Conservation (phyloP, 1,284 basidiomycete species). For the Boletus mariae region DNA sequence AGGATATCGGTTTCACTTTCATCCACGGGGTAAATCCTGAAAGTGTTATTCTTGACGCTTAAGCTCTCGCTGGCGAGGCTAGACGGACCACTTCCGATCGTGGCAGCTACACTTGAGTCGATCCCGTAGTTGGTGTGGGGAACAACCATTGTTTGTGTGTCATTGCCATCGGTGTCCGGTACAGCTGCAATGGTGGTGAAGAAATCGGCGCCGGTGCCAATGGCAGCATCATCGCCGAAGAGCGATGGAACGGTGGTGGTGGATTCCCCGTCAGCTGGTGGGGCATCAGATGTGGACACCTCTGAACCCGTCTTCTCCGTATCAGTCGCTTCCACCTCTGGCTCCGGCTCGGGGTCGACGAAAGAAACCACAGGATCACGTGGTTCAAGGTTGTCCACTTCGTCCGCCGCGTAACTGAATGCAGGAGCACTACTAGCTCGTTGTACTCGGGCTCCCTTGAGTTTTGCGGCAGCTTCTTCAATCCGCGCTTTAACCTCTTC, state of each 20-base stretch:
- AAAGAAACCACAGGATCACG: slow-evolving; percentile 77
- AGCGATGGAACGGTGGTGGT: slow-evolving; percentile 81
- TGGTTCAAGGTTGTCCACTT: slow-evolving; percentile 39
- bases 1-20: slow-evolving; percentile 87
- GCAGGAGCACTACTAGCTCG: slow-evolving; percentile 23
- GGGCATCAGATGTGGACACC: slow-evolving; percentile 64
- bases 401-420: slow-evolving; percentile 38
- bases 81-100: slow-evolving; percentile 82
- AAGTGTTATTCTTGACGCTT: slow-evolving; percentile 69
- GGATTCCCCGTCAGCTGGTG: slow-evolving; percentile 70
- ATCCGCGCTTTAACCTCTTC: slow-evolving; percentile 80
- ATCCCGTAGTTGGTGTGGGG: slow-evolving; percentile 77
- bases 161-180: slow-evolving; percentile 44
- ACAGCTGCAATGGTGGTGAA: slow-evolving; percentile 77
- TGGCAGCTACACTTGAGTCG: slow-evolving; percentile 89
- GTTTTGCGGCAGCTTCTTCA: slow-evolving; percentile 74
- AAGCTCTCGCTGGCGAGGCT: slow-evolving; percentile 58
- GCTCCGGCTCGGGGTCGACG: slow-evolving; percentile 57
- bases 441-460: slow-evolving; percentile 45
- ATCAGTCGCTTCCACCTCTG: slow-evolving; percentile 38
- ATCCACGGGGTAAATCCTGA: slow-evolving; percentile 88
- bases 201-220: slow-evolving; percentile 78
- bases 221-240: slow-evolving; percentile 77
- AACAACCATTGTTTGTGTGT: slow-evolving; percentile 58
- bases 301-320: slow-evolving; percentile 71